phyloP scores from a whole-genome alignment of 768 basidiomycete species.

The Tephrocybe sp. region DNA sequence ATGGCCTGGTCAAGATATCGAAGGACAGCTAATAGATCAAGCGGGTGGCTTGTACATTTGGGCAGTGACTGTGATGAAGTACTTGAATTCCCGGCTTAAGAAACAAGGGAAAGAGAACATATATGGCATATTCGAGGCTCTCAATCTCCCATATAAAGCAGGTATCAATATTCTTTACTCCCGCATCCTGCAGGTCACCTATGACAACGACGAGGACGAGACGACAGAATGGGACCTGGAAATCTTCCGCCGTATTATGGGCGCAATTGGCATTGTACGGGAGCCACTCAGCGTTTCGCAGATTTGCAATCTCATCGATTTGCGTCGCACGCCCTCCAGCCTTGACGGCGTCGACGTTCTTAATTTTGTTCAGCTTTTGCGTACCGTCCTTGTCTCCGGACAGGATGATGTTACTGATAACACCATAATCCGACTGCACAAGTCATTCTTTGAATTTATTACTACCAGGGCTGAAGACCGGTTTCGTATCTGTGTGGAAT shows the following conservation, averaged over 20 bases:
- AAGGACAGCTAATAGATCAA: neutral
- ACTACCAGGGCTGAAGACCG: neutral
- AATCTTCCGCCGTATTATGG: neutral
- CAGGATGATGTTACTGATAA: neutral
- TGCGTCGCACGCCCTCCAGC: neutral
- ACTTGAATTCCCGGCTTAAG: neutral
- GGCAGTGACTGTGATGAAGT: neutral
- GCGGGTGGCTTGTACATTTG: neutral
- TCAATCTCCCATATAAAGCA: neutral
- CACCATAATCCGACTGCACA: neutral
- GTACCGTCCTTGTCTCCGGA: neutral
- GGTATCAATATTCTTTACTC: neutral
- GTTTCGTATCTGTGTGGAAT: neutral
- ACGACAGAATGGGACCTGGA: neutral
- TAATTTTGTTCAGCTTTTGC: neutral
- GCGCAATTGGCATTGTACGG: neutral
- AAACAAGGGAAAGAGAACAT: neutral
- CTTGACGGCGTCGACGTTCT: neutral
- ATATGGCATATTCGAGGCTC: neutral
- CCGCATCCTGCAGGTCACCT: neutral
- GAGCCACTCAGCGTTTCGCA: neutral
- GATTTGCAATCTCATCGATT: neutral
- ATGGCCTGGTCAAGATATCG: neutral
- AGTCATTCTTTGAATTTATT: neutral
- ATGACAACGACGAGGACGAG: neutral